Base-by-base conservation (phyloP, 1,139 yeast genomes). In the Debaryomyces coudertii region DNA sequence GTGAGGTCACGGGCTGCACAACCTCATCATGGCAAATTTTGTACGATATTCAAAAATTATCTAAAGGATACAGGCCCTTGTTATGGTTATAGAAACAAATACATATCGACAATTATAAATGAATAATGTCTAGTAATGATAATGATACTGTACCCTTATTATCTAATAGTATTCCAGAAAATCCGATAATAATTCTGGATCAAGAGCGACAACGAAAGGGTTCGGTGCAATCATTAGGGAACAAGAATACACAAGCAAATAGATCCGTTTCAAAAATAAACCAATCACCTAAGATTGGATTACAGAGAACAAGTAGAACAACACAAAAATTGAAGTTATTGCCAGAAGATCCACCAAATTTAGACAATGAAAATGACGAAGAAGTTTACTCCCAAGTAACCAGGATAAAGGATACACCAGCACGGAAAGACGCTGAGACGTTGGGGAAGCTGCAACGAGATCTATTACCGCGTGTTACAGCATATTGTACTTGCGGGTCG, bases 401-500 rank as follows among this genome's bases (percentile, higher is more conserved):
- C 46, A 77, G 88, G 48, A 92, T 92, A 53, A 90, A 87, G 36
- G 97, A 93, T 53, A 79, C 87, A n/a, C 86, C 95, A 1, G 98
- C 99, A 0, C 73, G 98, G 53, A 86, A 85, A 54, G 98, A 93
- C 73, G 99, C 99, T 0, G 97, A 90, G 61, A 80, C 92, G 36
- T 72, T 93, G 48, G 96, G 97, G 5, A 92, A 90, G 60, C 87
- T 88, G 54, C 97, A 93, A 62, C 76, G 99, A 49, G 87, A 85
- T 40, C 66, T 86, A 44, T 71, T 87, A 44, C 95, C 99, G 1
- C 73, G 99, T 55, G 97, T 92, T 2, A 92, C 97, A 0, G 96
- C 97, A 0, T 93, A 90, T 62, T 92, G 98, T 68, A 92, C 98
- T 0, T 90, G 97, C 36, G 93, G 97, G 30, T 84, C 95, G 20